Evolutionary conservation across 2,329 filamentous ascomycete species (phyloP), one percentile per base, ranked within the genome.

Genomic region (Trichophyton verrucosum): DNA sequence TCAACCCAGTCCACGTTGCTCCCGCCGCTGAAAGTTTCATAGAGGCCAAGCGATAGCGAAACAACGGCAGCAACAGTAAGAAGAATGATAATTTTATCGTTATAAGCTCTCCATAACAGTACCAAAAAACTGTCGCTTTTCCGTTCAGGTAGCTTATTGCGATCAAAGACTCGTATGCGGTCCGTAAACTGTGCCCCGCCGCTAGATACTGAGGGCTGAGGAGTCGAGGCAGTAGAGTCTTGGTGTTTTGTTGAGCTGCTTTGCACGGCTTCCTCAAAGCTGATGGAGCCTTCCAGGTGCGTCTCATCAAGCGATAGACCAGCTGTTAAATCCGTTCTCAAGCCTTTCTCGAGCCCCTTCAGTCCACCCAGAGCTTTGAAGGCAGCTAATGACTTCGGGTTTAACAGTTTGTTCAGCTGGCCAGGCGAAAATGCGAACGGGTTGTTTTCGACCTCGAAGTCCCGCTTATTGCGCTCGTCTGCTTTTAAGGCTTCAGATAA

Each of bases 381-480:
- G 0, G 91, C 91, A 11, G 86, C 79, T 61, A 95, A 75, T 63
- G 85, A 95, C 77, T 96, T 96, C 2, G 91, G 91, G 70, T 95
- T 94, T 64, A 92, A 84, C 76, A 96, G 82, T 73, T 95, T 96
- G 68, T 85, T 86, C 64, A 96, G 79, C 69, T 95, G 86, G 13
- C 91, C 91, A 0, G 73, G 73, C 1, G 85, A 84, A 70, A 90
- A 96, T 15, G 89, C 91, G 69, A 96, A 96, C 0, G 87, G 86
- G 71, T 94, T 95, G 71, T 90, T 79, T 4, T 86, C 80, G 9
- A 92, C 85, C 13, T 82, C 68, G 67, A 95, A 96, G 64, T 92
- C 88, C 17, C 76, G 79, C 70, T 91, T 88, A 59, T 85, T 88
- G 5, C 88, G 88, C 42, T 83, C 80, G 69, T 95, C 89, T 0